These are phyloP conservation scores for Iris pallida DNA, from an alignment of 116 monocot genomes.

Conservation along the genomic window DNA sequence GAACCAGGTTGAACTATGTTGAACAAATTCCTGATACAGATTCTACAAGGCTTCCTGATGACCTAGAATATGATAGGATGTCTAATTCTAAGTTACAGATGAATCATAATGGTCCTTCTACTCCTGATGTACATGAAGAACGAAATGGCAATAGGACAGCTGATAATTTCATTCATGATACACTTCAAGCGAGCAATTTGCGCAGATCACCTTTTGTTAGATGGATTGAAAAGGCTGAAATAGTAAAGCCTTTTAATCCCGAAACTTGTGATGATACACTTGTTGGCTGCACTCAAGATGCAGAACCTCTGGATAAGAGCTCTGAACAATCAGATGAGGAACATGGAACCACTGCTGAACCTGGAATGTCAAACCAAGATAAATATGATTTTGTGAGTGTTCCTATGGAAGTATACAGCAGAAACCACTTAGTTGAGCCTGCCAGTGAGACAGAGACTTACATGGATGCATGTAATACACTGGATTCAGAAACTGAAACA, in stretches of 20 bases:
- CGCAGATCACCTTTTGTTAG: slow-evolving; percentile 41
- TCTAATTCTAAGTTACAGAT: slow-evolving; percentile 27
- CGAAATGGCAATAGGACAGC: slow-evolving; percentile 12
- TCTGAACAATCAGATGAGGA: slow-evolving; percentile 18
- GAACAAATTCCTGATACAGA: slow-evolving; percentile 42
- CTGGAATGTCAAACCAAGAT: slow-evolving; percentile 15
- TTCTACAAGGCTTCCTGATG: slow-evolving; percentile 26
- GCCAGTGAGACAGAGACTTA: slow-evolving; percentile 78
- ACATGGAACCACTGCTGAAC: slow-evolving; percentile 9
- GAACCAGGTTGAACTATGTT: slow-evolving; percentile 31
- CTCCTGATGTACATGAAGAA: slow-evolving; percentile 24
- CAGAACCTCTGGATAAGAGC: slow-evolving; percentile 11
- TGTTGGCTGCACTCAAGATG: slow-evolving; percentile 26
- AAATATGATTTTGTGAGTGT: slow-evolving; percentile 25
- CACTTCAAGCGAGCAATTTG: slow-evolving; percentile 21
- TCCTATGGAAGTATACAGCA: slow-evolving; percentile 14
- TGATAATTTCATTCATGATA: slow-evolving; percentile 20
- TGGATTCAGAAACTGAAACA: slow-evolving; percentile 86
- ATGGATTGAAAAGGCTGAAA: slow-evolving; percentile 88
- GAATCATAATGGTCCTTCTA: slow-evolving; percentile 18
- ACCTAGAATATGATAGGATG: slow-evolving; percentile 19
- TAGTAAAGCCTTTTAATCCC: slow-evolving; percentile 33
- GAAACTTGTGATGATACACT: slow-evolving; percentile 25
- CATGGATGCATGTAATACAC: slow-evolving; percentile 75
- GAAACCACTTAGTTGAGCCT: slow-evolving; percentile 50